Base-by-base conservation (phyloP, 2,329 filamentous ascomycete genomes). In the Cercospora sp. region DNA sequence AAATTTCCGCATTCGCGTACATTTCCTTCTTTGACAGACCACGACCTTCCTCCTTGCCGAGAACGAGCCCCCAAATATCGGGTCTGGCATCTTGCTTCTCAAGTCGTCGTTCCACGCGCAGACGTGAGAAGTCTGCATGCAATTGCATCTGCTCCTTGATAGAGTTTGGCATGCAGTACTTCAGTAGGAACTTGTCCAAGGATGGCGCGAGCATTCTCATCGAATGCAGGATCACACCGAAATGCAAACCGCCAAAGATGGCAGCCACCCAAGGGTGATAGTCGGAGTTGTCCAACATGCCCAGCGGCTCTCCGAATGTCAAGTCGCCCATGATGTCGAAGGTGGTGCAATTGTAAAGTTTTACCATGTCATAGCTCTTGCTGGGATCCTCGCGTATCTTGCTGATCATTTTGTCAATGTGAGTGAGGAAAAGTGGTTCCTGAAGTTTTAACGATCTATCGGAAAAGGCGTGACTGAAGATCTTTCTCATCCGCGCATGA, bases 401-500 rank as follows among this genome's bases (percentile, higher is more conserved):
- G 6, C 73, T 57, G 30, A 84, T 75, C 40, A 84, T 77, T 9
- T 82, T 69, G 58, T 80, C 75, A 20, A 82, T 78, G 69, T 84
- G 82, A 0, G 71, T 68, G 64, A 78, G 74, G 68, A 84, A 63
- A 71, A 81, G 76, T 0, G 77, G 75, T 69, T 81, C 78, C 64
- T 83, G 80, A 61, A 79, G 77, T 26, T 78, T 69, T 42, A 83
- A 62, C 1, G 80, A 80, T 66, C 79, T 78, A 58, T 80, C 78
- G 5, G 75, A 77, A 71, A 83, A 82, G 9, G 79, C 79, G 71
- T 82, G 78, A 5, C 80, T 77, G 3, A 82, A 75, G 13, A 78
- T 75, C 20, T 80, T 75, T 33, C 80, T 74, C 70, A 80, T 77
- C n/a, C 80, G 73, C 5, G 77, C 74, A 72, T 82, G 80, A 64